phyloP scores from a whole-genome alignment of 2,329 filamentous ascomycete genomes.

The Fusarium burgessii region DNA sequence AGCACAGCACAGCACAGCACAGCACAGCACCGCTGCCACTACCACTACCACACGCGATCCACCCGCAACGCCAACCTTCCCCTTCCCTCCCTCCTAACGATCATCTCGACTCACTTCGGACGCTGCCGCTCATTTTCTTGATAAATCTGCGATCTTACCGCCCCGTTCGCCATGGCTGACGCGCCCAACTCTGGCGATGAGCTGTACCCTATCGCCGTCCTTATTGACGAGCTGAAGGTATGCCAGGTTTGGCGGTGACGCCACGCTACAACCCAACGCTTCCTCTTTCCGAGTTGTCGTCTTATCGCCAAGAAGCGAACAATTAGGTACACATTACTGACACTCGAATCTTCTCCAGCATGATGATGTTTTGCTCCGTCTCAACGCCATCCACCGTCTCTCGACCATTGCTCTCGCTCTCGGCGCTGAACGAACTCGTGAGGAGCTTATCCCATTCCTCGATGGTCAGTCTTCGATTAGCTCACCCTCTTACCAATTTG shows the following conservation, averaged over 20 bases:
- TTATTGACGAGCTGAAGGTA: conserved; percentile 99
- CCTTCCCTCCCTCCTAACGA: conserved; percentile 39
- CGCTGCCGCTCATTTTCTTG: conserved; percentile 38
- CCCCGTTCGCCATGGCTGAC: conserved; percentile 80
- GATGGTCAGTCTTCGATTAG: conserved; percentile 77
- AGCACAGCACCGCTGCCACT: not conserved
- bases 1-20: conserved; percentile 10
- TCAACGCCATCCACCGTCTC: conserved; percentile 98
- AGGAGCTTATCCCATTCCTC: conserved; percentile 98
- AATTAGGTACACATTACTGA: conserved; percentile 45
- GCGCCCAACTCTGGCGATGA: conserved; percentile 93
- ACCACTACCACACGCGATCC: conserved; percentile 46
- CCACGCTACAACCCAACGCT: conserved; percentile 34
- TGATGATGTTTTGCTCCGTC: conserved; percentile 95
- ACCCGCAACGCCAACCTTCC: conserved; percentile 43
- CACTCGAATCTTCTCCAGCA: conserved; percentile 70
- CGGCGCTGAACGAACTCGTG: conserved; percentile 94
- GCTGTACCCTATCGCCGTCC: conserved; percentile 99
- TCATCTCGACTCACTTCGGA: conserved; percentile 39
- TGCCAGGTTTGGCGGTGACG: conserved; percentile 48
- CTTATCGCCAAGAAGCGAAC: conserved; percentile 21
- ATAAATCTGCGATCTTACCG: conserved; percentile 50
- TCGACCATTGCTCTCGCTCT: conserved; percentile 98
- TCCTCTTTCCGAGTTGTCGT: conserved; percentile 20
- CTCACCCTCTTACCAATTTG: conserved; percentile 31